These are phyloP conservation scores for Pichia deserticola DNA, from an alignment of 805 yeast genomes.

Conservation along the genomic window DNA sequence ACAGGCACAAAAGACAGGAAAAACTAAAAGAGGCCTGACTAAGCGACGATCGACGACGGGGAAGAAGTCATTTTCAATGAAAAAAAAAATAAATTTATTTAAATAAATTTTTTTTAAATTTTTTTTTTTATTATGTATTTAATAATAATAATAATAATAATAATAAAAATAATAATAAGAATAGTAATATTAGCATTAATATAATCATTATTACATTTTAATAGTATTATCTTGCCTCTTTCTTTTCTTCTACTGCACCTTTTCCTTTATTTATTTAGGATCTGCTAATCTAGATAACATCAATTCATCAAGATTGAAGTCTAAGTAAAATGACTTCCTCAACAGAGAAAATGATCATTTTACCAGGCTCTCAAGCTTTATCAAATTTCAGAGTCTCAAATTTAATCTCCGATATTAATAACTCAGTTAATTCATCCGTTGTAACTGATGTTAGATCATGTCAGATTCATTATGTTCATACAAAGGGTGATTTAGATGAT, in stretches of 20 bases:
- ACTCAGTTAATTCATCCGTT: conserved; percentile 57
- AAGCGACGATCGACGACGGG: background rate
- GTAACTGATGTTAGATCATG: conserved; percentile 67
- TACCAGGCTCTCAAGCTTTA: conserved; percentile 87
- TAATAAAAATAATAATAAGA: too few relatives aligned
- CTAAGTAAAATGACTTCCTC: conserved; percentile 5
- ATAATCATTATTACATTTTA: too few relatives aligned
- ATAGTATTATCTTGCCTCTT: background rate
- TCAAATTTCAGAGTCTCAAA: conserved; percentile 79
- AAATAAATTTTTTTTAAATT: background rate
- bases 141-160: too few relatives aligned
- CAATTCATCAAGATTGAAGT: background rate
- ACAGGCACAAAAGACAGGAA: too few relatives aligned
- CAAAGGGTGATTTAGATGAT: conserved; percentile 33
- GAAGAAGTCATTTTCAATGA: too few relatives aligned
- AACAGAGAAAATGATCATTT: conserved; percentile 33
- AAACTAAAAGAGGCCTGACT: too few relatives aligned
- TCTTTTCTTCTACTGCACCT: background rate
- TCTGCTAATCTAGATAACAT: too few relatives aligned
- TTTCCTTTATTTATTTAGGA: background rate
- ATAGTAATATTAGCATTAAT: too few relatives aligned
- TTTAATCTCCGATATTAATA: conserved; percentile 65
- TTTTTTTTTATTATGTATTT: background rate
- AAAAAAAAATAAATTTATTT: too few relatives aligned
- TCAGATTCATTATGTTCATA: conserved; percentile 74